Base-by-base conservation (phyloP, 768 basidiomycete genomes). In the Boletus pseudopeckii region DNA sequence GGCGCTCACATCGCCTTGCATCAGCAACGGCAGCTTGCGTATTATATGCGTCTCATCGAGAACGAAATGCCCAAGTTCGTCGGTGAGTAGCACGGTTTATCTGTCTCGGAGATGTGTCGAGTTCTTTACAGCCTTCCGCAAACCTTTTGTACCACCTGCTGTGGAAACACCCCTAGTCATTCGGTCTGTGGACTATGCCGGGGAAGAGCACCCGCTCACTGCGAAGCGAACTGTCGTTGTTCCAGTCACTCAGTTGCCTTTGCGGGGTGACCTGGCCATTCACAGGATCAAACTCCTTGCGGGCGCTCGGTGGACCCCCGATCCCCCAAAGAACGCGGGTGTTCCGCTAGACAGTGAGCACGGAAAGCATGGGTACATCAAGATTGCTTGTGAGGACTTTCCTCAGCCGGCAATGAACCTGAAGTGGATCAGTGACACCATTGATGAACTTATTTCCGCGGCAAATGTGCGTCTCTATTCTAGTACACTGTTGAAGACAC, bases 261-360 rank as follows among this genome's bases (percentile, higher is more conserved):
- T 98, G 60, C 75, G 73, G 38, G 68, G 76, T 48, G 75, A 81
- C n/a, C 70, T 73, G 20, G 88, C 92, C 7, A 69, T 85, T 10
- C 91, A 96, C 72, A 92, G 89, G 70, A 75, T 95, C 64, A 90
- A 92, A 66, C 77, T 98, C 3, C 77, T 99, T 36, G 91, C 96
- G 17, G 96, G 95, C 13, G 75, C 88, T 24, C 77, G 96, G 52
- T 98, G 92, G 93, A 81, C 86, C 7, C 83, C 82, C 15, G 77
- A 81, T 33, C 83, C 88, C 22, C 90, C 89, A 3, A 72, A 78
- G 15, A 85, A 90, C 58, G 79, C 84, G 33, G 91, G 92, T 2
- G 49, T 67, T 17, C 70, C 84, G 22, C 47, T 53, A 38, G 75
- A 74, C 44, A 69, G 69, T 10, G 69, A 79, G 40, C 75, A 75